Evolutionary conservation across 352 stramenopile species (phyloP).

Genomic region (Albugo candida): DNA sequence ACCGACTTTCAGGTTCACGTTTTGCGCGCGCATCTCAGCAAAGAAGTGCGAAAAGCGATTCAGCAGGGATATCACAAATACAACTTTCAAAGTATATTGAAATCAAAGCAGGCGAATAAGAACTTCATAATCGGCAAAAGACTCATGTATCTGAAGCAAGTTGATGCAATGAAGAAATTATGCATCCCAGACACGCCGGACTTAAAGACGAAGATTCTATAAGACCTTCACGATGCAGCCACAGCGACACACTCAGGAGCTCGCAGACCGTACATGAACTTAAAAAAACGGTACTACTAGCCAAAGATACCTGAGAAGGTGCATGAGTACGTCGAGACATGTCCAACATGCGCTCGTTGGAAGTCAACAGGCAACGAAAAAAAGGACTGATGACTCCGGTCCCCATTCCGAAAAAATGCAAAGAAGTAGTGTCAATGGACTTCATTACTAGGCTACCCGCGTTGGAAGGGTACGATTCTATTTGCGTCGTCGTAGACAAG

Average conservation of each 20-base stretch:
- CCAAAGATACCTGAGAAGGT: slow-evolving; percentile 4
- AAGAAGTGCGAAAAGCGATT: not conserved
- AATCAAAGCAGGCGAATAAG: not conserved
- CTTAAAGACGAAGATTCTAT: not conserved
- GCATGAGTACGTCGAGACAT: slow-evolving; percentile 4
- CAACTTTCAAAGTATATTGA: not conserved
- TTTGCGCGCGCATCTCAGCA: too few relatives aligned
- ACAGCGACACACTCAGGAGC: slow-evolving; percentile 3
- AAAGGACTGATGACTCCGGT: not conserved
- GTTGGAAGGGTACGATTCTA: slow-evolving; percentile 1
- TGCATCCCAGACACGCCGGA: slow-evolving; percentile 1
- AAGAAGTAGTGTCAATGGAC: not conserved
- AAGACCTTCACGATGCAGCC: slow-evolving; percentile 2
- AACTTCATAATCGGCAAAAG: not conserved
- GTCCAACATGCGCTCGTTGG: slow-evolving; percentile 2
- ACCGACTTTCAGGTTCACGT: too few relatives aligned
- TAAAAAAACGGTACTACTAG: slow-evolving; percentile 6
- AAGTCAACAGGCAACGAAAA: slow-evolving; percentile 1
- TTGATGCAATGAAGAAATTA: not conserved
- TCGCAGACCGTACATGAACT: not conserved
- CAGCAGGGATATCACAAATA: not conserved
- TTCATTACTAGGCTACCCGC: not conserved
- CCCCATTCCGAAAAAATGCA: not conserved
- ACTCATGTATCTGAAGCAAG: not conserved
- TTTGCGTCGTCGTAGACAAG: slow-evolving; percentile 7